Conservation (phyloP, 495 filamentous ascomycete species). For the Penicillium daleae region DNA sequence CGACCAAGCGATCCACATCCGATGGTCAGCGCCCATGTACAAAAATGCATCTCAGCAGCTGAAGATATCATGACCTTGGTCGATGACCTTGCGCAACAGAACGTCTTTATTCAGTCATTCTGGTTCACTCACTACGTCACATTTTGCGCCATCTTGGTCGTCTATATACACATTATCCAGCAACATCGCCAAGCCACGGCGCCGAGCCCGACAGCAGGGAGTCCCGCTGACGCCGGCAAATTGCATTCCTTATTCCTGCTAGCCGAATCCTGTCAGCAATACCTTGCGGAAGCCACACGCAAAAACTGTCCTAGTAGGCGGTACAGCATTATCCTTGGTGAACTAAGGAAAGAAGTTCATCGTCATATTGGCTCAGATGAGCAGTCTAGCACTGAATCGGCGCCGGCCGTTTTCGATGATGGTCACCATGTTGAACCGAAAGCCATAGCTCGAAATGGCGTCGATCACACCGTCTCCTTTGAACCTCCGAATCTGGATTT, state of each 20-base stretch:
- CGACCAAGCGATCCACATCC: conserved; percentile 37
- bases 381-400: conserved; percentile 4
- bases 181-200: conserved; percentile 41
- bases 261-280: conserved; percentile 50
- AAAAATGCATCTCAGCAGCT: conserved; percentile 50
- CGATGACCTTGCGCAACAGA: conserved; percentile 44
- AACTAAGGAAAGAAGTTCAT: conserved; percentile 48
- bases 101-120: conserved; percentile 44
- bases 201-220: conserved; percentile 25
- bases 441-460: not conserved
- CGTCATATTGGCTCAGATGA: conserved; percentile 37
- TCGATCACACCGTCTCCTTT: conserved; percentile 15
- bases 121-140: conserved; percentile 61
- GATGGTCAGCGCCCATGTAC: conserved; percentile 39
- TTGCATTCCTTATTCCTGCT: conserved; percentile 42
- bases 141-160: conserved; percentile 58
- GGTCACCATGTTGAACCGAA: conserved; percentile 7
- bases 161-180: conserved; percentile 60
- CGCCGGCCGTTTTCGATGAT: conserved; percentile 11
- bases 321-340: conserved; percentile 56
- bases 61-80: conserved; percentile 44
- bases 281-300: conserved; percentile 53
- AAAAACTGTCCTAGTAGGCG: conserved; percentile 55
- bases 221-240: conserved; percentile 27
- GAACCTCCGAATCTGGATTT: conserved; percentile 26